Percentiles rank a stretch among this genome's conserved stretches.
phyloP scores from a whole-genome alignment of 805 yeast species.

The Cyberlindnera xylosilytica region DNA sequence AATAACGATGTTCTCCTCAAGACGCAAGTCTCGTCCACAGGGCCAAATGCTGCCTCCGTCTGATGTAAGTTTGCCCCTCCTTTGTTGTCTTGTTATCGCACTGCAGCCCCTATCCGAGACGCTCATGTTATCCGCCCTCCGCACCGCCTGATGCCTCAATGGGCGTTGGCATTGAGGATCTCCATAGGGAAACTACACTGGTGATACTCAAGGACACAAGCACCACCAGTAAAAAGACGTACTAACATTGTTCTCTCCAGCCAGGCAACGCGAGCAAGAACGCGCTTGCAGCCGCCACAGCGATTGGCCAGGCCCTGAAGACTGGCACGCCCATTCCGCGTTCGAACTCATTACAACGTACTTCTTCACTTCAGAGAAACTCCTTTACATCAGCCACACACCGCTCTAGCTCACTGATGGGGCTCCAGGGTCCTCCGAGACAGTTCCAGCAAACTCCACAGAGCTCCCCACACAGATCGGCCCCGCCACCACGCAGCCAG shows the following conservation, averaged over 20 bases:
- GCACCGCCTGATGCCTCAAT: too few relatives aligned
- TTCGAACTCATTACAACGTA: conserved; percentile 27
- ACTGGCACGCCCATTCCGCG: conserved; percentile 30
- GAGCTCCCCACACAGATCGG: not conserved
- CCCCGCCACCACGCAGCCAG: conserved; percentile 12
- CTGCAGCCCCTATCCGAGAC: too few relatives aligned
- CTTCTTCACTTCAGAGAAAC: conserved; percentile 20
- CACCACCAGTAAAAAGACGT: not conserved
- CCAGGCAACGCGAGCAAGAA: conserved; percentile 37
- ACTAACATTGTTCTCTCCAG: conserved; percentile 11
- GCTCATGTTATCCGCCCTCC: too few relatives aligned
- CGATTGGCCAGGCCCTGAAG: conserved; percentile 47
- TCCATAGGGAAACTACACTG: not conserved
- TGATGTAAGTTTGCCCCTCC: conserved; percentile 7
- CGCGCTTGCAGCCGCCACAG: conserved; percentile 64
- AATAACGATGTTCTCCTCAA: conserved; percentile 8
- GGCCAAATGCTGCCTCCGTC: conserved; percentile 15
- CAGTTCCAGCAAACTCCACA: conserved; percentile 13
- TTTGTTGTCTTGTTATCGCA: not conserved
- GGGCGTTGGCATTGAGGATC: not conserved
- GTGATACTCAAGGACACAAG: too few relatives aligned
- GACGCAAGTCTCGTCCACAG: conserved; percentile 15
- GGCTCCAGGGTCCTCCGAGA: conserved; percentile 21
- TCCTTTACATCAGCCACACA: conserved; percentile 6
- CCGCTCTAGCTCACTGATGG: conserved; percentile 24